These are phyloP conservation scores for Sclerospora graminicola DNA, from an alignment of 352 stramenopile genomes.

Conservation along the genomic window DNA sequence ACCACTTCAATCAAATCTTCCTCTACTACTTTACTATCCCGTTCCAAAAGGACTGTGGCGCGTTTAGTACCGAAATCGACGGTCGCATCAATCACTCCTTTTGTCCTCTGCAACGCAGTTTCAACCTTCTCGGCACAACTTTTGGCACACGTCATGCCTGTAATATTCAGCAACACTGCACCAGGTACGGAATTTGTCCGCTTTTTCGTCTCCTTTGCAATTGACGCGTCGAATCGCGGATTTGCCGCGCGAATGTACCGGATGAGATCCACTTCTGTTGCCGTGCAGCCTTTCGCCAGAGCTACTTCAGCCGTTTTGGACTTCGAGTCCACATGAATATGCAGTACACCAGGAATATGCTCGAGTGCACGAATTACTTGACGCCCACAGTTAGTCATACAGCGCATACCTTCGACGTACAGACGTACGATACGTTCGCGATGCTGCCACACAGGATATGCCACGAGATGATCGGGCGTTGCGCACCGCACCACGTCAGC, in stretches of 20 bases:
- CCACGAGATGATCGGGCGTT: slow-evolving; percentile 35
- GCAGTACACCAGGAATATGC: slow-evolving; percentile 67
- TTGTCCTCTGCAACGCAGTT: slow-evolving; percentile 29
- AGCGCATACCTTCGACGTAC: slow-evolving; percentile 76
- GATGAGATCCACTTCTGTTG: slow-evolving; percentile 81
- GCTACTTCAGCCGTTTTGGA: slow-evolving; percentile 69
- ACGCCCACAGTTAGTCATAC: slow-evolving; percentile 78
- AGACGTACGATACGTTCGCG: slow-evolving; percentile 69
- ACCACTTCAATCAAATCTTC: slow-evolving; percentile 64
- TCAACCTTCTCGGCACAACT: slow-evolving; percentile 55
- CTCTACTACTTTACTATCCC: slow-evolving; percentile 44
- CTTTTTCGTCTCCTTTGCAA: slow-evolving; percentile 44
- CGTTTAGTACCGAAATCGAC: slow-evolving; percentile 66
- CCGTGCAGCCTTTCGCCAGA: slow-evolving; percentile 66
- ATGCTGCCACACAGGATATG: slow-evolving; percentile 78
- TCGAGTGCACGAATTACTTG: slow-evolving; percentile 76
- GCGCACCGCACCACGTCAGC: slow-evolving; percentile 42
- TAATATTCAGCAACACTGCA: slow-evolving; percentile 59
- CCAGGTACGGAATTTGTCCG: slow-evolving; percentile 41
- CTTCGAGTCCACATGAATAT: slow-evolving; percentile 78
- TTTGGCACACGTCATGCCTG: slow-evolving; percentile 68
- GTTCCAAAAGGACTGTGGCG: slow-evolving; percentile 57
- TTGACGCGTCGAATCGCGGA: slow-evolving; percentile 60
- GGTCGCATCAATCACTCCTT: slow-evolving; percentile 51
- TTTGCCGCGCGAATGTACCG: slow-evolving; percentile 68